Conservation (phyloP, 2,329 filamentous ascomycete species). For the Pseudogymnoascus sp. region DNA sequence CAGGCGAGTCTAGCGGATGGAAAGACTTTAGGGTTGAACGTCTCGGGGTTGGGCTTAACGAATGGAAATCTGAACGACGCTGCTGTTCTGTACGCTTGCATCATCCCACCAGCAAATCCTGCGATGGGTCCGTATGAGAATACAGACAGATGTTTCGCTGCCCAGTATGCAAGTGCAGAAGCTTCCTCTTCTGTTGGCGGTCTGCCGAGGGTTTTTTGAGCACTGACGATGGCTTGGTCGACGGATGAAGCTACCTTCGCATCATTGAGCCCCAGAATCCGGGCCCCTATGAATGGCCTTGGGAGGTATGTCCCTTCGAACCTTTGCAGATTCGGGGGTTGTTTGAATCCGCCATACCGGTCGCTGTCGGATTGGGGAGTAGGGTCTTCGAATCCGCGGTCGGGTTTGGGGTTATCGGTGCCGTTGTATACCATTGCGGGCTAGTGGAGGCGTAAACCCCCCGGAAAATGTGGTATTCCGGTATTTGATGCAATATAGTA, state of each 20-base stretch:
- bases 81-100: slow-evolving; percentile 19
- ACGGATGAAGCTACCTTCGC: slow-evolving; percentile 10
- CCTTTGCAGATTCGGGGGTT: not conserved
- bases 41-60: slow-evolving; percentile 23
- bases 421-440: slow-evolving; percentile 4
- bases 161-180: slow-evolving; percentile 22
- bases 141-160: slow-evolving; percentile 22
- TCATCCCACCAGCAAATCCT: slow-evolving; percentile 22
- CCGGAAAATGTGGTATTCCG: not conserved
- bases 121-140: slow-evolving; percentile 22
- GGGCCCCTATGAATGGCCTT: slow-evolving; percentile 21
- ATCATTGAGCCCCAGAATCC: slow-evolving; percentile 20
- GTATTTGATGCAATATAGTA: not conserved
- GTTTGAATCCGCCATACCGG: not conserved
- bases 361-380: slow-evolving; percentile 1
- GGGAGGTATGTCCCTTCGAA: slow-evolving; percentile 21
- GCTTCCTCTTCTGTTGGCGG: slow-evolving; percentile 23
- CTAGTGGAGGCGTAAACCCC: not conserved
- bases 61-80: slow-evolving; percentile 26
- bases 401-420: slow-evolving; percentile 3
- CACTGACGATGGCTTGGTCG: slow-evolving; percentile 1
- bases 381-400: slow-evolving; percentile 6
- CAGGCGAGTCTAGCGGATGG: slow-evolving; percentile 12
- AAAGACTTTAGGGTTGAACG: slow-evolving; percentile 20
- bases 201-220: slow-evolving; percentile 17